Conservation (phyloP, 768 basidiomycete genomes). For the Dioszegia hungarica region DNA sequence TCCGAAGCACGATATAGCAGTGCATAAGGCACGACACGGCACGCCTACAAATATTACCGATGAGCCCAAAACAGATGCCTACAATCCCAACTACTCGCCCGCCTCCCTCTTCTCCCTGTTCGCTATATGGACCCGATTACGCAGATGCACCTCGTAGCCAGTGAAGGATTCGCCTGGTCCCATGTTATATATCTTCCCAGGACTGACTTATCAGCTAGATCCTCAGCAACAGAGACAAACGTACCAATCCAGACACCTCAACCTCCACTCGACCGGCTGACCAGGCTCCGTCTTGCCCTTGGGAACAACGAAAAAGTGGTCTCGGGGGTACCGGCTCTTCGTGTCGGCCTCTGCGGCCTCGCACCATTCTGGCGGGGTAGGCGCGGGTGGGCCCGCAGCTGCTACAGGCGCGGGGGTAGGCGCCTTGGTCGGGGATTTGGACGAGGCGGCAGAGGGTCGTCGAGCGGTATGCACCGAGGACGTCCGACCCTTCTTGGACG, state of each 20-base stretch:
- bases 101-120: conserved; percentile 25
- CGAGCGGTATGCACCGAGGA: no score
- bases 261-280: conserved; percentile 67
- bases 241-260: conserved; percentile 93
- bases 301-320: conserved; percentile 74
- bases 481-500: no score
- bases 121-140: conserved; percentile 48
- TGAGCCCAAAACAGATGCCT: no score
- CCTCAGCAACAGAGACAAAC: no score
- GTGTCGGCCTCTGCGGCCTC: conserved; percentile 62
- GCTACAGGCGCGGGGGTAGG: neutral
- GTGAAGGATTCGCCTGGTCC: conserved; percentile 78
- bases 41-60: no score
- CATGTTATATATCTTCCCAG: conserved; percentile 73
- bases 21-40: no score
- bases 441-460: no score
- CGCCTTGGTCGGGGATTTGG: no score
- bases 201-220: conserved; percentile 17
- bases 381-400: neutral
- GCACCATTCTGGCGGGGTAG: conserved; percentile 65
- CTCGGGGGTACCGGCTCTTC: conserved; percentile 69
- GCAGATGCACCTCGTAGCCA: conserved; percentile 88
- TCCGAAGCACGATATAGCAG: no score
- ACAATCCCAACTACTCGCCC: neutral
- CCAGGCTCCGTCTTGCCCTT: conserved; percentile 56